Percentiles rank a stretch among this genome's conserved stretches.
phyloP scores from a whole-genome alignment of 495 filamentous ascomycete genomes.

The Xylaria grammica region DNA sequence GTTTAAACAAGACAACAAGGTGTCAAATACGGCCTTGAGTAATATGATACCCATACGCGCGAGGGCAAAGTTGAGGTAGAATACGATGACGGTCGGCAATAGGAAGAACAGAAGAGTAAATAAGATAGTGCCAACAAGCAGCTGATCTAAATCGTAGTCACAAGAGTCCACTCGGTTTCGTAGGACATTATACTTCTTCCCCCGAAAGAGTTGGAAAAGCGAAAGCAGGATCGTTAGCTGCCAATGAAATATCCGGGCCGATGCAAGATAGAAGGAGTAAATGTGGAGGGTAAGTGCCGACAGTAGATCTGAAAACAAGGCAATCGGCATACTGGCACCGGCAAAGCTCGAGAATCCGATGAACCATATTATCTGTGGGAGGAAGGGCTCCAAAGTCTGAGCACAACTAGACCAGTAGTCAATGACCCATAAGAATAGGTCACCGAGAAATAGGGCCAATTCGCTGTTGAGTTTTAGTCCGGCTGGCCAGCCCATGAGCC shows the following conservation, averaged over 20 bases:
- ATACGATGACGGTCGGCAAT: conserved; percentile 91
- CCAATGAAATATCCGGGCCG: conserved; percentile 97
- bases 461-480: conserved; percentile 97
- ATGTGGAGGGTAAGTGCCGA: conserved; percentile 94
- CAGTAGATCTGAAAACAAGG: conserved; percentile 91
- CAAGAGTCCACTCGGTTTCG: conserved; percentile 97
- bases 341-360: conserved; percentile 95
- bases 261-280: conserved; percentile 96
- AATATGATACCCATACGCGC: conserved; percentile 94
- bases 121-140: conserved; percentile 93
- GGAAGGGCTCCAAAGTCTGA: conserved; percentile 71
- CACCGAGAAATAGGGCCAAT: conserved; percentile 88
- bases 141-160: conserved; percentile 98
- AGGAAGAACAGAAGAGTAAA: conserved; percentile 97
- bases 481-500: conserved; percentile 98
- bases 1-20: conserved; percentile 89
- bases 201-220: conserved; percentile 96
- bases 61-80: conserved; percentile 94
- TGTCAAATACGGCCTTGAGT: conserved; percentile 88
- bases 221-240: conserved; percentile 95
- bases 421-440: conserved; percentile 97
- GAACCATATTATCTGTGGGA: conserved; percentile 88
- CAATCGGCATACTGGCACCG: conserved; percentile 95
- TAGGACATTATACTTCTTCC: conserved; percentile 96
- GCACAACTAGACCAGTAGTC: conserved; percentile 93